Evolutionary conservation across 148 eudicot genomes (phyloP), one percentile per base, ranked within the genome.

Genomic region (Oxyria digyna): DNA sequence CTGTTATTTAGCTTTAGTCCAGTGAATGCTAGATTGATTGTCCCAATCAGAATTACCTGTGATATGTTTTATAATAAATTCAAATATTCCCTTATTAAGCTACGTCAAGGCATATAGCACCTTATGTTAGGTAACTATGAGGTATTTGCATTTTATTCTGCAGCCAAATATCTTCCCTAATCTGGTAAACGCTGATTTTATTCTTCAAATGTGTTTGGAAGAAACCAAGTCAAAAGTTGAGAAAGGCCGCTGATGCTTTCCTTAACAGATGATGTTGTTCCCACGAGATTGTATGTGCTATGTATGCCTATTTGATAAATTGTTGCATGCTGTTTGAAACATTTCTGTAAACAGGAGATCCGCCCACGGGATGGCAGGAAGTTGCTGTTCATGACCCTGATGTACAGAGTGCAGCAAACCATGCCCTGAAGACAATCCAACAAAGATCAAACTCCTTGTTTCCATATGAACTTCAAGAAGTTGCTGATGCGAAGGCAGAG

Each of bases 311-410:
- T 57, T 59, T 59, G 0, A 18, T 1, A 5, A 31, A 31, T 59
- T 29, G 38, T 27, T 15, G 35, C 17, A 29, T 59, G 65, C 13
- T 55, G 33, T n/a, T 59, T 27, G 35, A 14, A 59, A 37, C 18
- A 2, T 29, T 31, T 29, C 15, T 4, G 68, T 66, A 27, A 65
- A n/a, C 84, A 89, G 96, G 78, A 72, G 89, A 77, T 23, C 85
- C 81, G 71, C 78, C 68, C 13, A 67, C 80, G 0, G 97, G 96
- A 46, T 87, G 91, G 95, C 82, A 75, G 73, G 80, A 87, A 41
- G 98, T 93, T 67, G 86, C 96, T 15, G 86, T 70, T n/a, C 83
- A 87, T 72, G 98, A 93, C 78, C 95, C 98, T 67, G 85, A 87
- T 62, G 89, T 93, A 45, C 88, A 85, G 74, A 91, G 86, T 80